A percentile compares a stretch with the other conserved stretches of the same genome.
Conservation (phyloP, 352 stramenopile species). For the Pythium scleroteichum region DNA sequence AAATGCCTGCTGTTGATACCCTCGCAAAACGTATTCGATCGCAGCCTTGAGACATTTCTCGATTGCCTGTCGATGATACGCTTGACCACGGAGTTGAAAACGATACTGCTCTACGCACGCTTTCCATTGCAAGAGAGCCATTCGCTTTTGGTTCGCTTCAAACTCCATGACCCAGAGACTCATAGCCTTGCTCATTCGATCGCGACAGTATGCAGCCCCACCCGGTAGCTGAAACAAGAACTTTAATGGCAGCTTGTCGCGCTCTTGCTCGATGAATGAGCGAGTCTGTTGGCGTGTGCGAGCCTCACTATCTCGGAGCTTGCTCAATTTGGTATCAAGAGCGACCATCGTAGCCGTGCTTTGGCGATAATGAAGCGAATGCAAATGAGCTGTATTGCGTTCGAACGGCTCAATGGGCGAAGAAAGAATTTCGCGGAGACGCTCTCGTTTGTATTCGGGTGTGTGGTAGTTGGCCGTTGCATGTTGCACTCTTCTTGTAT, state of each 20-base stretch:
- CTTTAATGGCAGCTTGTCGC: slow-evolving; percentile 66
- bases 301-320: slow-evolving; percentile 41
- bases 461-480: slow-evolving; percentile 39
- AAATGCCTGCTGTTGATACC: slow-evolving; percentile 62
- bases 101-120: slow-evolving; percentile 64
- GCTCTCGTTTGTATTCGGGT: slow-evolving; percentile 53
- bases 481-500: not conserved
- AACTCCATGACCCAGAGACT: slow-evolving; percentile 71
- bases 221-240: slow-evolving; percentile 84
- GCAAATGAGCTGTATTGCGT: slow-evolving; percentile 41
- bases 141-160: slow-evolving; percentile 70
- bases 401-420: slow-evolving; percentile 60
- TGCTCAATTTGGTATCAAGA: slow-evolving; percentile 43
- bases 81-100: slow-evolving; percentile 52
- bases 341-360: slow-evolving; percentile 54
- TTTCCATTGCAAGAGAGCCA: slow-evolving; percentile 82
- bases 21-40: slow-evolving; percentile 68
- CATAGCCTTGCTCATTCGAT: slow-evolving; percentile 73
- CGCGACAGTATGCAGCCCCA: slow-evolving; percentile 67
- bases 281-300: slow-evolving; percentile 43
- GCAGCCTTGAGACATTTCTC: slow-evolving; percentile 62
- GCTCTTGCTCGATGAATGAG: slow-evolving; percentile 54
- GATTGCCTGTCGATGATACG: slow-evolving; percentile 61
- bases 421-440: slow-evolving; percentile 62
- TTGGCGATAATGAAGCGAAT: slow-evolving; percentile 40